Base-by-base conservation (phyloP, 768 basidiomycete genomes). In the Neoboletus magnificus region DNA sequence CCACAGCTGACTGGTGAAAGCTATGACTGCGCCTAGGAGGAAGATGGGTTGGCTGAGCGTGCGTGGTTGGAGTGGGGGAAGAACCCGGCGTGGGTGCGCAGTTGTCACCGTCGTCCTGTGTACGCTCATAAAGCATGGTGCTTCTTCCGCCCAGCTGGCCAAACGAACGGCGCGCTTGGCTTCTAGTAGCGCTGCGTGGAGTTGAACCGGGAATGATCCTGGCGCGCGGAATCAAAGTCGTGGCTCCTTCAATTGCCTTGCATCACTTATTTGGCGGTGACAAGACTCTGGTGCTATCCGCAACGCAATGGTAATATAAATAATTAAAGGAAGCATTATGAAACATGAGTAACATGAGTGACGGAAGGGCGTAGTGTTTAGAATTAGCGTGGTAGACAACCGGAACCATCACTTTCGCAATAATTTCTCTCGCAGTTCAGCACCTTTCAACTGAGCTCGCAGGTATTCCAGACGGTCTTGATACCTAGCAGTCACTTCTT, bases 381-480 rank as follows among this genome's bases (percentile, higher is more conserved):
- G 18, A 32, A 32, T 32, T 30, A 55, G 49, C 25, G 49, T 33
- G 41, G 18, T 49, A 45, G 42, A 52, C 44, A 53, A 44, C 30
- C n/a, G 39, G 32, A 33, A 41, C 48, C 25, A 43, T 76, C 61
- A 84, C 67, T 80, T 85, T 66, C 81, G 83, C 76, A 87, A 61
- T 62, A 93, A 71, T 68, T 90, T 89, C 75, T 93, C 91, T 59
- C 87, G 88, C 64, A 93, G 68, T 73, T 91, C 87, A 2, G 89
- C 91, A 20, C 87, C 86, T 72, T 91, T 91, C 66, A 93, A 67
- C 72, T 88, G 87, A 36, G 91, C 91, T 35, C 87, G 82, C 62
- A 93, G 73, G 66, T 89, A 93, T 59, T 91, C 89, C 65, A 93
- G 68, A 45, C 90, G 83, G 33, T 80, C 80, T 52, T 88, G 85